Base-by-base conservation (phyloP, 345 rosid species). In the Triadica sebifera region DNA sequence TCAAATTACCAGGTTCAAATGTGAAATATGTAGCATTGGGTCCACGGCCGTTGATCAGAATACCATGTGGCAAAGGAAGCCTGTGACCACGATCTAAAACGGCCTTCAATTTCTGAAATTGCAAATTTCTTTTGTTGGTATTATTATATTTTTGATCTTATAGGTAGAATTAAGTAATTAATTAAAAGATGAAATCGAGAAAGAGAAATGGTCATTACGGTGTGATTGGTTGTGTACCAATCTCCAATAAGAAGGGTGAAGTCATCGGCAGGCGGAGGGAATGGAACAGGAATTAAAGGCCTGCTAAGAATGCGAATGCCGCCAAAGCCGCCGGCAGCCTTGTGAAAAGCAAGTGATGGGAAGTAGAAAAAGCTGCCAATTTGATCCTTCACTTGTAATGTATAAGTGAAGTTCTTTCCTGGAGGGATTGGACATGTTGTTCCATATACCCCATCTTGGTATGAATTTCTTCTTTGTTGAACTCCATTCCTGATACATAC, bases 391-490 rank as follows among this genome's bases (percentile, higher is more conserved):
- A 92, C 78, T 78, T 93, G 98, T 65, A 93, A 89, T 59, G 83
- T 87, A 79, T 88, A 91, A 39, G 98, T 91, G 84, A 77, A 93
- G 85, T 93, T 91, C n/a, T 91, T 74, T 81, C 91, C 90, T 29
- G 95, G 92, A 57, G 81, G 91, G 75, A 93, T 87, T 49, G 98
- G 95, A 77, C 98, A 93, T 72, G 88, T 93, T 69, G 98, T 93
- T 37, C 97, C 98, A 56, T 84, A 41, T 0, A 91, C 95, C 15
- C 97, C 98, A 67, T 93, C 98, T 77, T 91, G 92, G 89, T 90
- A 93, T 45, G 98, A 93, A 80, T 90, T 91, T 82, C 88, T 93
- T 87, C 98, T 87, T 67, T 91, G 95, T 60, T 93, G 91, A 17
- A 91, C 81, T 47, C 98, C 98, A 75, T 93, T 93, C 97, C 98